Evolutionary conservation across 1,139 yeast species (phyloP).

Genomic region (Yarrowia galli): DNA sequence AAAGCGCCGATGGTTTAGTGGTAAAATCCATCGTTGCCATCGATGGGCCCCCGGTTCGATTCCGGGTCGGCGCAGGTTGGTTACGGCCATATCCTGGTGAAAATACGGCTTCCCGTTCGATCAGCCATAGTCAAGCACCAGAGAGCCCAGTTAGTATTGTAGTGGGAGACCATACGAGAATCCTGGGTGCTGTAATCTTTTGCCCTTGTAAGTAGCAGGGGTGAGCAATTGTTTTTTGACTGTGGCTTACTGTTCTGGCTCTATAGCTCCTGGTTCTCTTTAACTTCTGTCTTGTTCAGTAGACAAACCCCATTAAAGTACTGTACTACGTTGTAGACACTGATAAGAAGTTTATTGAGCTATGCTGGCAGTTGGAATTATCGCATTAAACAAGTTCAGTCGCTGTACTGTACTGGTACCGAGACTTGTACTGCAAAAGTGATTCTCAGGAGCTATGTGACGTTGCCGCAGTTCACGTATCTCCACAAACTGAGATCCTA

Average conservation of each 20-base stretch:
- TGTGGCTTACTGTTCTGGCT: background rate
- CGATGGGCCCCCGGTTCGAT: slow-evolving; percentile 36
- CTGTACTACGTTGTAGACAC: too few species aligned
- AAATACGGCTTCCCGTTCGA: slow-evolving; percentile 33
- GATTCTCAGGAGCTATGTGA: too few species aligned
- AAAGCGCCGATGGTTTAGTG: slow-evolving; percentile 35
- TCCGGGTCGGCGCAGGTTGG: slow-evolving; percentile 32
- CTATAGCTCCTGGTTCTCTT: too few species aligned
- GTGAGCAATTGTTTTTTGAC: background rate
- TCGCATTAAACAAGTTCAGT: too few species aligned
- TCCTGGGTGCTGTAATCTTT: slow-evolving; percentile 33
- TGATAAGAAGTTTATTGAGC: too few species aligned
- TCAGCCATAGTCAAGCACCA: slow-evolving; percentile 33
- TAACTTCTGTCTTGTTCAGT: too few species aligned
- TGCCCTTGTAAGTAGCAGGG: background rate
- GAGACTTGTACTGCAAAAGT: too few species aligned
- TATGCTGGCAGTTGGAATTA: too few species aligned
- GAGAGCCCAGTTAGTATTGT: slow-evolving; percentile 27
- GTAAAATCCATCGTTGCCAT: slow-evolving; percentile 33
- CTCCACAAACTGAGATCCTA: too few species aligned
- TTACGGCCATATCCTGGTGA: slow-evolving; percentile 34
- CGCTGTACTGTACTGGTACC: too few species aligned
- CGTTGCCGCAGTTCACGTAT: too few species aligned
- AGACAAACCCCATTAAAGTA: too few species aligned
- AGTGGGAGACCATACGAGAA: slow-evolving; percentile 27